Base-by-base conservation (phyloP, 192 early-diverging fungal genomes). In the Blastocladiella britannica region DNA sequence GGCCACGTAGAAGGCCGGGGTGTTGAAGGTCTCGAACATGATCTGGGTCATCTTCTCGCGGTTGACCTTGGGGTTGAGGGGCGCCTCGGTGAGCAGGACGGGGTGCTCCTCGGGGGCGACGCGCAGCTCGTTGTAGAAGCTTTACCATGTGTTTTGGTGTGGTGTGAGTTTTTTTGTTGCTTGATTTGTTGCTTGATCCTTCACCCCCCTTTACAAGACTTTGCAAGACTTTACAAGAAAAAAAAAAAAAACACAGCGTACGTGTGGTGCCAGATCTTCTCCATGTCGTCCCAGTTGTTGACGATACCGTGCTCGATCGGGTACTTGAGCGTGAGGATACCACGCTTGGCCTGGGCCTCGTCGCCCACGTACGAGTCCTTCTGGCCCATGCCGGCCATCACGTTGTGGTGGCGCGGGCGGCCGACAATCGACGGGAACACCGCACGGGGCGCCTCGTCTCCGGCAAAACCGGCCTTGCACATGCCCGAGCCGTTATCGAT, bases 221-320 rank as follows among this genome's bases (percentile, higher is more conserved):
- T n/a, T n/a, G n/a, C n/a, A n/a, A n/a, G n/a, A n/a, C n/a, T n/a
- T n/a, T n/a, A n/a, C n/a, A n/a, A n/a, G n/a, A n/a, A n/a, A n/a
- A n/a, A n/a, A n/a, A n/a, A n/a, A n/a, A n/a, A n/a, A n/a, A n/a
- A n/a, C n/a, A n/a, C n/a, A n/a, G n/a, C n/a, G n/a, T n/a, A n/a
- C n/a, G 59, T 55, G 53, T 60, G 59, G 26, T 53, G 67, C 75
- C 80, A 82, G 61, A 82, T 79, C 70, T 81, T 81, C 62, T 82
- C 78, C 80, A 82, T 82, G 62, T 82, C 80, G 62, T 82, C 80
- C 80, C 80, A 82, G 78, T 82, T 82, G 65, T 71, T 81, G 63
- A 82, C 80, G 62, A 82, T 81, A 58, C 80, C 80, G 73, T 81
- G 78, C 67, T 82, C 79, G 62, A 82, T 82, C 31, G 80, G 80